These are phyloP conservation scores for Leucosporidium yakuticum DNA, from an alignment of 768 basidiomycete genomes.

Conservation along the genomic window DNA sequence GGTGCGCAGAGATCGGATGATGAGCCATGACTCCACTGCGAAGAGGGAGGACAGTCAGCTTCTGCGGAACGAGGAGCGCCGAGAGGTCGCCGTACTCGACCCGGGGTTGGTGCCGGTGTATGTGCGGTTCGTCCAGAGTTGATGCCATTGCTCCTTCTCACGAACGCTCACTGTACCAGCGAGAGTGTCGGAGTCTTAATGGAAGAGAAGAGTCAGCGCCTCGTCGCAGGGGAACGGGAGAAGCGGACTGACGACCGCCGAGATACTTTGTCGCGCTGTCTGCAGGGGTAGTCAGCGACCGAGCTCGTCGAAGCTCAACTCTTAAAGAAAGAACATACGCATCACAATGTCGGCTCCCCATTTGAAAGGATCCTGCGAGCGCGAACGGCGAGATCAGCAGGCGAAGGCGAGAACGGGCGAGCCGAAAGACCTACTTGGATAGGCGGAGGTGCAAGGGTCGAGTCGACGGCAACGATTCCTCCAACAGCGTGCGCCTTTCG, in stretches of 20 bases:
- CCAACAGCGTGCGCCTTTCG: slow-evolving; percentile 63
- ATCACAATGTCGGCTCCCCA: slow-evolving; percentile 69
- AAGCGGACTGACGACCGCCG: not conserved
- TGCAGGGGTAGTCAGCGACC: no score
- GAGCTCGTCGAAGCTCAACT: no score
- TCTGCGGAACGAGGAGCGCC: slow-evolving; percentile 42
- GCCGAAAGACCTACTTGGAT: slow-evolving; percentile 43
- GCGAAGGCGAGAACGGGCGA: no score
- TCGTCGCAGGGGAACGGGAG: not conserved
- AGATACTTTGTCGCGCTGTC: slow-evolving; percentile 52
- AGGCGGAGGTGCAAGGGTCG: slow-evolving; percentile 84
- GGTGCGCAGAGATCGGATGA: slow-evolving; percentile 76
- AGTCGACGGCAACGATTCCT: slow-evolving; percentile 67
- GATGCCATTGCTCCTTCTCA: slow-evolving; percentile 58
- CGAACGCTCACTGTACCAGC: slow-evolving; percentile 69
- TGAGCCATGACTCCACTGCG: slow-evolving; percentile 37
- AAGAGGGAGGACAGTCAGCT: slow-evolving; percentile 22
- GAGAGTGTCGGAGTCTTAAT: slow-evolving; percentile 71
- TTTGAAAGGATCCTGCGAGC: slow-evolving; percentile 70
- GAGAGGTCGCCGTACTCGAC: slow-evolving; percentile 12
- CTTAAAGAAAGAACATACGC: no score
- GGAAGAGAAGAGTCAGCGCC: slow-evolving; percentile 54
- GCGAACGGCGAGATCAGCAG: not conserved
- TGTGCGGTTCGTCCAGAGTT: slow-evolving; percentile 54
- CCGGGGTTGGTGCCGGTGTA: slow-evolving; percentile 43